Evolutionary conservation across 2,329 filamentous ascomycete species (phyloP), one percentile per base, ranked within the genome.

Genomic region (Pseudocercospora musae): DNA sequence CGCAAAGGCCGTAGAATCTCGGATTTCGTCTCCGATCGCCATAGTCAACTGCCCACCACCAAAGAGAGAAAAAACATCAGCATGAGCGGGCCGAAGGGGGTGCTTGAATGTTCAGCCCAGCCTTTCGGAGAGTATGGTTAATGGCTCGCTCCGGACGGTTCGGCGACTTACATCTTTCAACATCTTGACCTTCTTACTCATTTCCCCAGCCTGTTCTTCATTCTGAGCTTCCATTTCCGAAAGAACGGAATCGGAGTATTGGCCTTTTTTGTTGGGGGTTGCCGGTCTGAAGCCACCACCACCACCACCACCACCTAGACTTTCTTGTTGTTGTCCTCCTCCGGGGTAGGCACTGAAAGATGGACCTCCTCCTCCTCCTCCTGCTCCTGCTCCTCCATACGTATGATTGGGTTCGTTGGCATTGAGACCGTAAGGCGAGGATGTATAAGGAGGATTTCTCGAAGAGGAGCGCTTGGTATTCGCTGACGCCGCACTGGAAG

Each of bases 191-290:
- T 96, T 97, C 68, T 90, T 90, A 69, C 91, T 84, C 73, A 97
- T 93, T n/a, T 92, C 92, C 65, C 92, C 89, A 10, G 97, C 88
- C 71, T 97, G 89, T 62, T 87, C 83, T 70, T 97, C 93, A 74
- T 98, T 98, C 80, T 99, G 95, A 73, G 90, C 94, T 81, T 99
- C 95, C 64, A 99, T 84, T 79, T 96, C 92, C 75, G 91, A 92
- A 58, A 99, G 84, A 53, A 96, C 92, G 20, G 93, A 90, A 72
- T 96, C 89, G 74, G 89, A 94, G 77, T 98, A 98, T 76, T 97
- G 93, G 13, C 94, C 94, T 74, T 89, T 91, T 10, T 74, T 74
- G 70, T 81, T 80, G 62, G 79, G 80, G 58, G 79, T 82, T 63
- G 80, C 79, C 18, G 70, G 60, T 18, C 79, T 63, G 60, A 76